These are phyloP conservation scores for Volvox reticuliferus DNA, from an alignment of 139 green algal species.

Conservation along the genomic window DNA sequence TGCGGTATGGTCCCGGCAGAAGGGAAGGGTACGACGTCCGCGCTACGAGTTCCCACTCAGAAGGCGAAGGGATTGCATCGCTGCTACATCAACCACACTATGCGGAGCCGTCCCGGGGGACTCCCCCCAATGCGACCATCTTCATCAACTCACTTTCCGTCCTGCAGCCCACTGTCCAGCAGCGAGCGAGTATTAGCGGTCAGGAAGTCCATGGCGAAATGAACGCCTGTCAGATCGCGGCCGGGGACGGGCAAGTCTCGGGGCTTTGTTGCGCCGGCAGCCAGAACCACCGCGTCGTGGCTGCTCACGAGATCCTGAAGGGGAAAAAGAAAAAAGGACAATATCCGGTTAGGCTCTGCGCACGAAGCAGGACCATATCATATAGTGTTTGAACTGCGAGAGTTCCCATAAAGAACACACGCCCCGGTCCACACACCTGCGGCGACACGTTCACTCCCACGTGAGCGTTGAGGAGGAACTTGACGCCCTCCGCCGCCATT, in stretches of 20 bases:
- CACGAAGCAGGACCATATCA: not conserved
- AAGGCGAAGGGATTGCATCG: too few relatives aligned
- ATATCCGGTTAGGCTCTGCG: not conserved
- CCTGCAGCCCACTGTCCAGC: constrained; percentile 85
- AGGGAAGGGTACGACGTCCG: too few relatives aligned
- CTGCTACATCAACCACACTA: too few relatives aligned
- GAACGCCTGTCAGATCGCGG: constrained; percentile 80
- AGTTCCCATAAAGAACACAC: too few relatives aligned
- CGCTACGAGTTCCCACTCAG: too few relatives aligned
- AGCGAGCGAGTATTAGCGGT: constrained; percentile 93
- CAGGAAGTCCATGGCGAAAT: constrained; percentile 99
- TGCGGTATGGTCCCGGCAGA: too few relatives aligned
- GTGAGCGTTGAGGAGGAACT: constrained; percentile 85
- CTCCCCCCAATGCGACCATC: too few relatives aligned
- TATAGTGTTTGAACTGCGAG: too few relatives aligned
- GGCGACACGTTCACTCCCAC: constrained; percentile 80
- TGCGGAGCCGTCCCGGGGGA: too few relatives aligned
- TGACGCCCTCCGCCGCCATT: constrained; percentile 92
- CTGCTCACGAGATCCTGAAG: constrained; percentile 63
- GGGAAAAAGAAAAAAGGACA: not conserved
- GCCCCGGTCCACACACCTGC: constrained; percentile 50
- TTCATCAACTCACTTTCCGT: constrained; percentile 64
- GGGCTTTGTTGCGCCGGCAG: constrained; percentile 92
- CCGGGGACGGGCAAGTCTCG: constrained; percentile 91
- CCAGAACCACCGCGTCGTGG: constrained; percentile 91